Conservation (phyloP, 2,329 filamentous ascomycete species). For the Xylariaceae sp. region DNA sequence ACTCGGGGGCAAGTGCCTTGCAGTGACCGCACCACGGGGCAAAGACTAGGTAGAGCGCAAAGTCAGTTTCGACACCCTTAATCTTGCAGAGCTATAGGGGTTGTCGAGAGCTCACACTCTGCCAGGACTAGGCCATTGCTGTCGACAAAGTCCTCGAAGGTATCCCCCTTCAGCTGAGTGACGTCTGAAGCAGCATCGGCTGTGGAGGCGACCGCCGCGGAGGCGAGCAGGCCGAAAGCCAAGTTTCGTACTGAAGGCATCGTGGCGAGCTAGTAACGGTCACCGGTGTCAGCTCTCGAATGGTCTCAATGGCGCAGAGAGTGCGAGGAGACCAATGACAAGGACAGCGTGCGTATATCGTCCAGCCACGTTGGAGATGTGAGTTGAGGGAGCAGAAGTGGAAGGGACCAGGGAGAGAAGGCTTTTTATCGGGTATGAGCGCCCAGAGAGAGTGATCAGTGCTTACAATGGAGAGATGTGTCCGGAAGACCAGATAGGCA, state of each 20-base stretch:
- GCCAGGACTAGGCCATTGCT: conserved; percentile 83
- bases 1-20: conserved; percentile 93
- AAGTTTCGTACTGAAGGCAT: conserved; percentile 28
- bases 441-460: no score
- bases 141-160: conserved; percentile 80
- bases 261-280: conserved; percentile 11
- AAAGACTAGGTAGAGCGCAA: conserved; percentile 54
- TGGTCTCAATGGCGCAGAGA: conserved; percentile 1
- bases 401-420: no score
- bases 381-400: no score
- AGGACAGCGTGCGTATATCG: neutral
- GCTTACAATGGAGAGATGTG: no score
- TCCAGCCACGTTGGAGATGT: neutral
- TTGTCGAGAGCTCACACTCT: conserved; percentile 61
- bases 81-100: neutral
- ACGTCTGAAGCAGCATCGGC: conserved; percentile 71
- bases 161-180: conserved; percentile 73
- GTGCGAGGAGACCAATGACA: neutral
- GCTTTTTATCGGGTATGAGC: no score
- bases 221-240: conserved; percentile 46
- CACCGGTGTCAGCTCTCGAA: no score
- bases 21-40: conserved; percentile 97
- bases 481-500: no score
- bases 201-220: conserved; percentile 49
- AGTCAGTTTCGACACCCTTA: conserved; percentile 28